Evolutionary conservation across 169 alveolate species (phyloP).

Genomic region (Plasmodium inui): DNA sequence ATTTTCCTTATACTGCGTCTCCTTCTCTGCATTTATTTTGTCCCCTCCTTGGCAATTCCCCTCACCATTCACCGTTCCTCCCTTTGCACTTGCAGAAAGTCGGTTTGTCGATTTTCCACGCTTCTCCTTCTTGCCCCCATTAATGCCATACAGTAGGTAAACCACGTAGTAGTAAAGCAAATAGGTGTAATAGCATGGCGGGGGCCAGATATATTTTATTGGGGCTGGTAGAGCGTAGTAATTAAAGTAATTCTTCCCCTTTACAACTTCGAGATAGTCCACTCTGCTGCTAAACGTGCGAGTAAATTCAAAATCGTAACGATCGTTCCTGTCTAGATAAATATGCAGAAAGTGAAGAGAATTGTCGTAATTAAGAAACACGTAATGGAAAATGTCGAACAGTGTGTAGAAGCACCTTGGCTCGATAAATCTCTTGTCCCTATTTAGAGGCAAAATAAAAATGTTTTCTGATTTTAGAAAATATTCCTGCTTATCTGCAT

Average conservation of each 20-base stretch:
- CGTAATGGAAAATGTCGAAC: constrained; percentile 64
- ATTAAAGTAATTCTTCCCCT: neutral
- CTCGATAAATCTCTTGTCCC: constrained; percentile 25
- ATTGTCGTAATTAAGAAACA: constrained; percentile 67
- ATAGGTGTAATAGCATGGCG: constrained; percentile 35
- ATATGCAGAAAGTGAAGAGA: constrained; percentile 60
- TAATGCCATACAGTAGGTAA: constrained; percentile 25
- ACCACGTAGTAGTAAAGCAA: constrained; percentile 30
- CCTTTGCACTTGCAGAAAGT: neutral
- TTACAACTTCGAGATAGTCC: constrained; percentile 43
- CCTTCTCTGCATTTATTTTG: neutral
- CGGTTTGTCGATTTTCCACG: neutral
- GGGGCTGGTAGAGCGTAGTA: constrained; percentile 64
- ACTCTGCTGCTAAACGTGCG: neutral
- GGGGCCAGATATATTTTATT: constrained; percentile 70
- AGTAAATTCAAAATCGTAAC: constrained; percentile 58
- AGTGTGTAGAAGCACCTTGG: constrained; percentile 44
- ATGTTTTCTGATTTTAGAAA: constrained; percentile 22
- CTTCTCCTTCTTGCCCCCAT: neutral
- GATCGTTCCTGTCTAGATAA: constrained; percentile 19
- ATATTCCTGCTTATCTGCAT: neutral
- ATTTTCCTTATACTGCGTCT: neutral
- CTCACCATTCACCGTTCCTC: neutral
- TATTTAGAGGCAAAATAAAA: constrained; percentile 65
- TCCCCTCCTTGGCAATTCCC: neutral